Conservation (phyloP, 2,329 filamentous ascomycete species). For the Tolypocladium paradoxum region DNA sequence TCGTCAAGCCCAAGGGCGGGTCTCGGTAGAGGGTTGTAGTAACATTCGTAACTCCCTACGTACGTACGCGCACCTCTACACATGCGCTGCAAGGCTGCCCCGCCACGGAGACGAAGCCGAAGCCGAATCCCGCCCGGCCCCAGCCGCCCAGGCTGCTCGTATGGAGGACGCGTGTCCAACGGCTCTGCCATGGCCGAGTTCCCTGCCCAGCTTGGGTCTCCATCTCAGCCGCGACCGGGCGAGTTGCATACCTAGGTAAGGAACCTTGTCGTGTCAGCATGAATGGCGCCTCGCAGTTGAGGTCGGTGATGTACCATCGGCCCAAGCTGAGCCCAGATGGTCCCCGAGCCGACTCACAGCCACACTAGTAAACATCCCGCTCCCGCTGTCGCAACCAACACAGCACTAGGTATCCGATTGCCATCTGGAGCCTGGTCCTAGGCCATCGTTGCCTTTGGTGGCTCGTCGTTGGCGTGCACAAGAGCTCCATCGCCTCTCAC, state of each 20-base stretch:
- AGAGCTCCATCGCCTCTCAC: background rate
- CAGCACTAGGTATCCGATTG: too few species aligned
- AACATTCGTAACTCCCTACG: too few species aligned
- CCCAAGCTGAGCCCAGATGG: background rate
- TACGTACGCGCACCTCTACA: too few species aligned
- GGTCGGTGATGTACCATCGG: background rate
- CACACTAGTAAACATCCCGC: background rate
- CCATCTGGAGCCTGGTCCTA: too few species aligned
- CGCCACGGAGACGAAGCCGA: too few species aligned
- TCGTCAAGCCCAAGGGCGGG: too few species aligned
- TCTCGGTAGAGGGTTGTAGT: too few species aligned
- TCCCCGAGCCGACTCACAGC: background rate
- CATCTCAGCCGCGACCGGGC: background rate
- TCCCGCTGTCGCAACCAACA: background rate
- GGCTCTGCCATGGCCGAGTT: background rate
- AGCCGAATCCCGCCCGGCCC: too few species aligned
- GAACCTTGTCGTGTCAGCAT: background rate
- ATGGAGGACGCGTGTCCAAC: too few species aligned
- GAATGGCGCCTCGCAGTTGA: background rate
- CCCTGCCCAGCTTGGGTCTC: background rate
- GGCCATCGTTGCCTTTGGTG: too few species aligned
- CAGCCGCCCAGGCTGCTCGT: too few species aligned
- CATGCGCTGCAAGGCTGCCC: too few species aligned
- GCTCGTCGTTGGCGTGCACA: background rate
- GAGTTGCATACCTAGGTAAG: background rate